These are phyloP conservation scores for Vitis labrusca DNA, from an alignment of 164 flowering plant species.

Conservation along the genomic window DNA sequence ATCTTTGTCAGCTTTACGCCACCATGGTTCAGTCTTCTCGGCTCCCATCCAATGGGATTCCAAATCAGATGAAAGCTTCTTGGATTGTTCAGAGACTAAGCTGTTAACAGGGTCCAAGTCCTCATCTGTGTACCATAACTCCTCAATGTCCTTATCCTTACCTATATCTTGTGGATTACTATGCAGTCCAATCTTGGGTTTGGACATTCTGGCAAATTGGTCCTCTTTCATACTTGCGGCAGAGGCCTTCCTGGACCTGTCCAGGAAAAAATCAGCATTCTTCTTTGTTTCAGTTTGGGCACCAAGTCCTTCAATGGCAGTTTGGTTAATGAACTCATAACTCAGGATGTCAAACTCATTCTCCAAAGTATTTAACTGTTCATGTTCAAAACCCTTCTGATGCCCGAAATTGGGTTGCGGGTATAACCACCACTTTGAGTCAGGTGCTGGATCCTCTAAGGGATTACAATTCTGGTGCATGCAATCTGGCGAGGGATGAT, in stretches of 20 bases:
- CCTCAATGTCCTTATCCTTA: slow-evolving; percentile 24
- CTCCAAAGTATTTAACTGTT: slow-evolving; percentile 36
- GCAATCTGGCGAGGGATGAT: slow-evolving; percentile 19
- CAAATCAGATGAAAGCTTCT: slow-evolving; percentile 28
- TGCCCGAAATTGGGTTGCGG: slow-evolving; percentile 34
- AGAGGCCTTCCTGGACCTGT: slow-evolving; percentile 17
- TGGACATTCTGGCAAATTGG: slow-evolving; percentile 21
- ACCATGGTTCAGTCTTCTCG: slow-evolving; percentile 51
- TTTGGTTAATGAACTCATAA: slow-evolving; percentile 11
- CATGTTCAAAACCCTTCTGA: slow-evolving; percentile 31
- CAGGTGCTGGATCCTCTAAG: slow-evolving; percentile 26
- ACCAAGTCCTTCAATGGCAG: slow-evolving; percentile 16
- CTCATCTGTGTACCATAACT: slow-evolving; percentile 21
- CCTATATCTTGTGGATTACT: slow-evolving; percentile 11
- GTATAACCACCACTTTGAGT: slow-evolving; percentile 53
- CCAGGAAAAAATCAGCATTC: slow-evolving; percentile 12
- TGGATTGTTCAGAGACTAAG: slow-evolving; percentile 14
- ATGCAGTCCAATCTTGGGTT: slow-evolving; percentile 22
- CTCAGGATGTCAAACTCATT: slow-evolving; percentile 26
- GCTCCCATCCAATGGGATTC: slow-evolving; percentile 36
- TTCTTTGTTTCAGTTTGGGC: not conserved
- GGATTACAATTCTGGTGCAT: slow-evolving; percentile 31
- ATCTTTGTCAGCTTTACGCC: slow-evolving; percentile 48
- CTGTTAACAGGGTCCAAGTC: slow-evolving; percentile 25
- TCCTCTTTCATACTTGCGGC: slow-evolving; percentile 23